Evolutionary conservation across 352 stramenopile species (phyloP).

Genomic region (Phytopythium ostracodes): DNA sequence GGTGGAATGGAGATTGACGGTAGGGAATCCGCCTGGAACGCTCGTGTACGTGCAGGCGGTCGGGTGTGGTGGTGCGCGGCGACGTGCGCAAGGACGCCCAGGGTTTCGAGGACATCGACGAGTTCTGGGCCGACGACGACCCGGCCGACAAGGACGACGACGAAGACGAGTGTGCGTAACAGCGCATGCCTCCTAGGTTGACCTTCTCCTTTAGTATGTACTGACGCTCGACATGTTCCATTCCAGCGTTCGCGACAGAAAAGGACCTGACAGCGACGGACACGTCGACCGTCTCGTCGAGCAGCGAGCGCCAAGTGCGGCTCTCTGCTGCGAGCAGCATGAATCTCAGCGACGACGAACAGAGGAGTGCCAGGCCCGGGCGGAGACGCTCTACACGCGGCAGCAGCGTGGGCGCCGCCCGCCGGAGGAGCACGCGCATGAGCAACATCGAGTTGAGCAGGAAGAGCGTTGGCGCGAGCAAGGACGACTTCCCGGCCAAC

Average conservation of each 20-base stretch:
- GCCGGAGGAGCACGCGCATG: not conserved
- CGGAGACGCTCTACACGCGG: not conserved
- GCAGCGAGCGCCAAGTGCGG: slow-evolving; percentile 45
- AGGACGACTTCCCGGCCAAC: slow-evolving; percentile 1
- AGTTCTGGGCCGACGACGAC: slow-evolving; percentile 78
- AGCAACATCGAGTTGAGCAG: slow-evolving; percentile 25
- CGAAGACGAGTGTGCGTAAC: slow-evolving; percentile 27
- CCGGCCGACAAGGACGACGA: slow-evolving; percentile 36
- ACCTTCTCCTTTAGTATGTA: not conserved
- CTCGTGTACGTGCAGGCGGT: slow-evolving; percentile 24
- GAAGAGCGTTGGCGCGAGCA: slow-evolving; percentile 4
- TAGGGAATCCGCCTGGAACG: not conserved
- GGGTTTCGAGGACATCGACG: slow-evolving; percentile 85
- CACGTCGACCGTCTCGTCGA: slow-evolving; percentile 39
- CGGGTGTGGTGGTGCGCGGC: slow-evolving; percentile 48
- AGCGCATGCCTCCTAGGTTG: not conserved
- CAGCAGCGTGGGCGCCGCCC: not conserved
- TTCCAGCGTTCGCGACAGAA: slow-evolving; percentile 15
- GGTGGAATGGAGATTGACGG: not conserved
- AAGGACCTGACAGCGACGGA: slow-evolving; percentile 32
- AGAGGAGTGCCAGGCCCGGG: not conserved
- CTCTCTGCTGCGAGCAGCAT: slow-evolving; percentile 30
- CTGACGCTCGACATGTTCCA: slow-evolving; percentile 8
- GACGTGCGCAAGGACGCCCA: slow-evolving; percentile 74
- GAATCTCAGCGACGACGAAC: slow-evolving; percentile 25